phyloP scores from a whole-genome alignment of 257 asterid genomes.

The Solanum tacnaense region DNA sequence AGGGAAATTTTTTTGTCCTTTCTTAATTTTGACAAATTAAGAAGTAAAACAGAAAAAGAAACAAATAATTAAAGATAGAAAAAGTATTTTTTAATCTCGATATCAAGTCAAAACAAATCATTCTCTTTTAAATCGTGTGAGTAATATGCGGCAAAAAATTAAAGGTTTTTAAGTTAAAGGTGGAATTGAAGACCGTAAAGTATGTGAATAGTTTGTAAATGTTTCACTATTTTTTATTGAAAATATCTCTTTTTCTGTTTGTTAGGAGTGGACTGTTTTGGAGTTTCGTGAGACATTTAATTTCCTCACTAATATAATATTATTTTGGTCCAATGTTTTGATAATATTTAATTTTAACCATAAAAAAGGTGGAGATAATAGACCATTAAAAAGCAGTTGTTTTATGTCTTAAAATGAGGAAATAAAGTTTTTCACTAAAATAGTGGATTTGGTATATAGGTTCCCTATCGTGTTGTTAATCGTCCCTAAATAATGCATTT shows the following conservation, averaged over 20 bases:
- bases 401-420: background rate
- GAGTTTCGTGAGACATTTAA: background rate
- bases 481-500: background rate
- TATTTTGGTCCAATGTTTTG: background rate
- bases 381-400: background rate
- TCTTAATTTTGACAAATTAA: fast-evolving
- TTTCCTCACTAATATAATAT: background rate
- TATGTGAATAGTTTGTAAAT: background rate
- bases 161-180: background rate
- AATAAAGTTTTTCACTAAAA: background rate
- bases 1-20: too few relatives aligned
- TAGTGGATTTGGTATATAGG: background rate
- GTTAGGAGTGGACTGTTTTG: background rate
- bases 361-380: background rate
- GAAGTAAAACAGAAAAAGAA: too few relatives aligned
- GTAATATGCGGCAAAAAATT: background rate
- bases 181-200: background rate
- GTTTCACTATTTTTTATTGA: background rate
- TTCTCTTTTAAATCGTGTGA: background rate
- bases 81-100: too few relatives aligned
- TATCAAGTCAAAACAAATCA: background rate
- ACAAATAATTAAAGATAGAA: too few relatives aligned
- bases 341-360: background rate
- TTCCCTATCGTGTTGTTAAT: background rate
- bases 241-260: background rate